phyloP scores from a whole-genome alignment of 1,284 basidiomycete genomes.

The Schizophyllum commune region DNA sequence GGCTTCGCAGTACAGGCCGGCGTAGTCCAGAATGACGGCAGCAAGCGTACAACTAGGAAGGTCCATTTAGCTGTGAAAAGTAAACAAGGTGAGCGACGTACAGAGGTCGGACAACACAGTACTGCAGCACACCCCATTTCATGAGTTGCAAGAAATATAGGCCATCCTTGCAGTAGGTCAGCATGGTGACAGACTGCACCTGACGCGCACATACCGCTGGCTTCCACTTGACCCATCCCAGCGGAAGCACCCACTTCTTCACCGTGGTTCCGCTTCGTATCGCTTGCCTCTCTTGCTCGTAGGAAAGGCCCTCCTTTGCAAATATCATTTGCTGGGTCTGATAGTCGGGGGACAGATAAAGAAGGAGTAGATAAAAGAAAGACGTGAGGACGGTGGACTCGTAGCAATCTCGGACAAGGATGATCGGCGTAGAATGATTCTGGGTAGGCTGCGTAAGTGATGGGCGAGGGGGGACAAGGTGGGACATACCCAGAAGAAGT shows the following conservation, averaged over 20 bases:
- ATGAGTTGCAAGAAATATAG: constrained; percentile 70
- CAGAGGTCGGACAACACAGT: constrained; percentile 64
- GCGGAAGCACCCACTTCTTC: constrained; percentile 65
- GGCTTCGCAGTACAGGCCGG: constrained; percentile 64
- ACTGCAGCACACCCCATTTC: constrained; percentile 80
- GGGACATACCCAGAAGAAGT: constrained; percentile 58
- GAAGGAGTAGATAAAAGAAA: constrained; percentile 73
- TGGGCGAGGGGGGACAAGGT: not conserved
- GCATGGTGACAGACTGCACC: not conserved
- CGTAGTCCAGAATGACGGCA: constrained; percentile 58
- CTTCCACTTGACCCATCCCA: constrained; percentile 56
- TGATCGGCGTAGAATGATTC: constrained; percentile 58
- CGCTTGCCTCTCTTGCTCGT: constrained; percentile 38
- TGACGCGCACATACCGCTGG: constrained; percentile 34
- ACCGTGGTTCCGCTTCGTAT: constrained; percentile 35
- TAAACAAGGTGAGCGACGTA: constrained; percentile 21
- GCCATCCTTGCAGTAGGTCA: constrained; percentile 37
- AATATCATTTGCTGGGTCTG: constrained; percentile 61
- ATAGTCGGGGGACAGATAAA: constrained; percentile 59
- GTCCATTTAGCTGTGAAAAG: constrained; percentile 1
- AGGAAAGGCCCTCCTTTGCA: constrained; percentile 46
- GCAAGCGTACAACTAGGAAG: constrained; percentile 47
- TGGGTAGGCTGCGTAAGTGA: constrained; percentile 16
- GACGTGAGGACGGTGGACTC: constrained; percentile 66
- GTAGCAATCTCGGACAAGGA: constrained; percentile 60